Conservation (phyloP, 495 filamentous ascomycete genomes). For the Darksidea phi region DNA sequence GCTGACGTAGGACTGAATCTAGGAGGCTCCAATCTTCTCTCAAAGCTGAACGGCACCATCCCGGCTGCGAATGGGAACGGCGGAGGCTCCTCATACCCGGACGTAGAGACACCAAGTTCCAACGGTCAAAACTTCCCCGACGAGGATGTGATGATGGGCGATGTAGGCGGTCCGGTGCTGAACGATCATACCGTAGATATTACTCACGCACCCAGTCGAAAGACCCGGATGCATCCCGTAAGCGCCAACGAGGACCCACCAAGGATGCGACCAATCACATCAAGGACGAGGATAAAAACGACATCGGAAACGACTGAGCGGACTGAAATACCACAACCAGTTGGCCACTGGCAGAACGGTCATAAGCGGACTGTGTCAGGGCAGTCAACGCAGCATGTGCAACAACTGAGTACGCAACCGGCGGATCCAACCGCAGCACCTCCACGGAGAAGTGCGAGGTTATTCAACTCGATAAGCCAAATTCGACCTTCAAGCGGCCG, state of each 20-base stretch:
- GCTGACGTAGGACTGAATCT: conserved; percentile 36
- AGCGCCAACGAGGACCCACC: conserved; percentile 56
- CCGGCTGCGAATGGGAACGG: conserved; percentile 23
- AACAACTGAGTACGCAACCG: conserved; percentile 3
- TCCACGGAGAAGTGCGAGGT: conserved; percentile 73
- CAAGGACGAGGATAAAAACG: conserved; percentile 37
- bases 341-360: conserved; percentile 47
- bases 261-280: conserved; percentile 59
- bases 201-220: conserved; percentile 66
- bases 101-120: conserved; percentile 42
- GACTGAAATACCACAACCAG: conserved; percentile 50
- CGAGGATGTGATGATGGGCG: conserved; percentile 46
- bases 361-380: conserved; percentile 86
- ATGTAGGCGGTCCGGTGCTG: conserved; percentile 30
- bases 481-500: conserved; percentile 58
- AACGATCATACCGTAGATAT: conserved; percentile 51
- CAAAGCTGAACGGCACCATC: conserved; percentile 35
- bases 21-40: conserved; percentile 35
- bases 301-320: conserved; percentile 49
- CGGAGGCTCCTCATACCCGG: conserved; percentile 19
- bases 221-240: conserved; percentile 57
- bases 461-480: conserved; percentile 66
- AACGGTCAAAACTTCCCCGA: conserved; percentile 35
- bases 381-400: conserved; percentile 58
- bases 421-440: conserved; percentile 58